Evolutionary conservation across 2,329 filamentous ascomycete genomes (phyloP), one percentile per base, ranked within the genome.

Genomic region (Pseudogymnoascus sp.): DNA sequence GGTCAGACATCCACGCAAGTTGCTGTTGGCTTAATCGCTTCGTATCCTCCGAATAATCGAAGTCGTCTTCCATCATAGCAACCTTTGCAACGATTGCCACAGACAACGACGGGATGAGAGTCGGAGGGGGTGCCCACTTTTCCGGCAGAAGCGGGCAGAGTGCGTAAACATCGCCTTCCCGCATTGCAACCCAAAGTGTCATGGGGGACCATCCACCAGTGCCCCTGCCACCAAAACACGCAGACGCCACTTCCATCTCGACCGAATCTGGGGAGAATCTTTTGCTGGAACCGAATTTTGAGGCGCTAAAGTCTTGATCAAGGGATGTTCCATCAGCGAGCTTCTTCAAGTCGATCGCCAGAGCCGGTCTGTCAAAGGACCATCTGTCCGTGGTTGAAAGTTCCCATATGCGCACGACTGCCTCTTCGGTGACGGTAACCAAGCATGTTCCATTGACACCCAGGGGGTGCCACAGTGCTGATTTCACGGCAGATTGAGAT

Each of bases 171-270:
- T 97, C 93, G 3, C 95, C 95, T 65, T 91, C 89, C 38, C 86
- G 86, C 89, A 97, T 99, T n/a, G 93, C 92, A 61, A 97, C 79
- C 91, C 93, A 99, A 10, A 99, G 81, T 0, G 95, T 97, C 90
- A 97, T 97, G 8, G 93, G 86, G 6, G 92, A 90, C 95, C 95
- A 99, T 62, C 92, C 92, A 12, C 92, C 93, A 5, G 84, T 84
- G 37, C 80, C 81, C 67, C 82, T 81, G 11, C 78, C 79, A 37
- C 82, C 80, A 77, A 99, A 99, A 73, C 87, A 90, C 60, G 93
- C 92, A 1, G 93, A 88, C 3, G 92, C 91, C 21, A 96, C 91
- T 72, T 97, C 90, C 88, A 99, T 96, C 73, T 97, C 93, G 64
- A 96, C 88, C 1, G 85, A 85, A 73, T 97, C 93, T 0, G 92